Conservation (phyloP, 2,329 filamentous ascomycete genomes). For the Seiridium unicorne region DNA sequence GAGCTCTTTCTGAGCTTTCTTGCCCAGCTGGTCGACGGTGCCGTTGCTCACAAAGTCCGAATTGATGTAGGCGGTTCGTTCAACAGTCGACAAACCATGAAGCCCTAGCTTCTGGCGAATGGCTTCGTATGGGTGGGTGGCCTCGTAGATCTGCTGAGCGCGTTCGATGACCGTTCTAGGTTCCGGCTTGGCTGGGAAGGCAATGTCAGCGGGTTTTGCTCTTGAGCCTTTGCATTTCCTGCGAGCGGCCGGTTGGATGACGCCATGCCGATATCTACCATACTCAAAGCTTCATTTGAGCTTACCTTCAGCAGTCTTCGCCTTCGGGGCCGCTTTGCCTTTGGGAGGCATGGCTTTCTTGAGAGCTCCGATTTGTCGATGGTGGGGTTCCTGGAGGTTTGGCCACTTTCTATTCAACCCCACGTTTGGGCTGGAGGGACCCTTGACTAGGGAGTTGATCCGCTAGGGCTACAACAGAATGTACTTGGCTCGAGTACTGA, state of each 20-base stretch:
- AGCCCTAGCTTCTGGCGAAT: slow-evolving; percentile 43
- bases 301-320: slow-evolving; percentile 26
- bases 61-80: slow-evolving; percentile 49
- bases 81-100: slow-evolving; percentile 42
- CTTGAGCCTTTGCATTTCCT: too few species aligned
- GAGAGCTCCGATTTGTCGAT: slow-evolving; percentile 5
- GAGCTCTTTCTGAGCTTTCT: slow-evolving; percentile 54
- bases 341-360: slow-evolving; percentile 25
- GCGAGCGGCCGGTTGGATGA: too few species aligned
- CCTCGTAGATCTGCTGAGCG: slow-evolving; percentile 44
- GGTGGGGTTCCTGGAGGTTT: slow-evolving; percentile 6
- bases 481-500: too few species aligned
- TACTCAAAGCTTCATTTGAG: slow-evolving; percentile 5
- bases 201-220: too few species aligned
- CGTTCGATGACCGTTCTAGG: slow-evolving; percentile 48
- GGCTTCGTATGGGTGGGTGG: slow-evolving; percentile 48
- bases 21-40: slow-evolving; percentile 28
- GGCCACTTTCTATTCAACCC: slow-evolving; percentile 1
- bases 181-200: slow-evolving; percentile 13
- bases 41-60: slow-evolving; percentile 43
- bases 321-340: slow-evolving; percentile 20
- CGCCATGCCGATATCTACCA: too few species aligned
- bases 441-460: too few species aligned
- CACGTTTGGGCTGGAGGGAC: neutral
- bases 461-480: too few species aligned